These are phyloP conservation scores for Tylopilus subfusipes DNA, from an alignment of 768 basidiomycete genomes.

Conservation along the genomic window DNA sequence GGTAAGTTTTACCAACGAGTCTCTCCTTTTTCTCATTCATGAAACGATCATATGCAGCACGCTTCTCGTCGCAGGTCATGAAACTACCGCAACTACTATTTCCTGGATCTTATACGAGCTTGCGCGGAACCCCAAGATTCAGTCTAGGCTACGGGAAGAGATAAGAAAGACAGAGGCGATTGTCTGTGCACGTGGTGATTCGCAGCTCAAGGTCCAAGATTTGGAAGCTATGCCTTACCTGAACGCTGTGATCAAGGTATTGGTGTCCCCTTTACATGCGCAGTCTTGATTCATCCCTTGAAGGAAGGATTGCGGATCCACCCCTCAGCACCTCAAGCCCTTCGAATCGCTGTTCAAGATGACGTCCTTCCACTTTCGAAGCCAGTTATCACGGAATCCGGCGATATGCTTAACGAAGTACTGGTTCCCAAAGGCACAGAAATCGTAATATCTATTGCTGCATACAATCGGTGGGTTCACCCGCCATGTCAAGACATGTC, in stretches of 20 bases:
- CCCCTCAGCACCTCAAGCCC: slow-evolving; percentile 47
- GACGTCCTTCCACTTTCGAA: slow-evolving; percentile 58
- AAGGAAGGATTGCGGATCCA: slow-evolving; percentile 46
- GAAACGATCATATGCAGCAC: slow-evolving; percentile 31
- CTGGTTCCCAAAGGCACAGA: slow-evolving; percentile 49
- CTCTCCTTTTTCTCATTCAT: neutral
- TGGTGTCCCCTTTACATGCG: slow-evolving; percentile 3
- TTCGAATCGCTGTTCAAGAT: slow-evolving; percentile 47
- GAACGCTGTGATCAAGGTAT: slow-evolving; percentile 34
- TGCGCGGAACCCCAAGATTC: slow-evolving; percentile 51
- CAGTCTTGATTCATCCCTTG: slow-evolving; percentile 11
- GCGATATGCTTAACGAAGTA: slow-evolving; percentile 40
- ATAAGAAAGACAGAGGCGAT: slow-evolving; percentile 4
- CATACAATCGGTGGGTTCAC: slow-evolving; percentile 48
- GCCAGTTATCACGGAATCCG: slow-evolving; percentile 45
- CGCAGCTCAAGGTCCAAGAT: slow-evolving; percentile 30
- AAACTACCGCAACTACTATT: slow-evolving; percentile 54
- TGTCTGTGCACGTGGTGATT: neutral
- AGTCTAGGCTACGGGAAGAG: slow-evolving; percentile 50
- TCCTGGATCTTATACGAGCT: slow-evolving; percentile 63
- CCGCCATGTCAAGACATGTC: neutral
- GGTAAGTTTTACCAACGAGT: too few species aligned
- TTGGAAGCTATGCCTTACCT: slow-evolving; percentile 49
- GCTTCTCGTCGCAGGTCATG: slow-evolving; percentile 48
- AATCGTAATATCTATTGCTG: slow-evolving; percentile 46